Evolutionary conservation across 1,284 basidiomycete genomes (phyloP), one percentile per base, ranked within the genome.

Genomic region (Naganishia albida): DNA sequence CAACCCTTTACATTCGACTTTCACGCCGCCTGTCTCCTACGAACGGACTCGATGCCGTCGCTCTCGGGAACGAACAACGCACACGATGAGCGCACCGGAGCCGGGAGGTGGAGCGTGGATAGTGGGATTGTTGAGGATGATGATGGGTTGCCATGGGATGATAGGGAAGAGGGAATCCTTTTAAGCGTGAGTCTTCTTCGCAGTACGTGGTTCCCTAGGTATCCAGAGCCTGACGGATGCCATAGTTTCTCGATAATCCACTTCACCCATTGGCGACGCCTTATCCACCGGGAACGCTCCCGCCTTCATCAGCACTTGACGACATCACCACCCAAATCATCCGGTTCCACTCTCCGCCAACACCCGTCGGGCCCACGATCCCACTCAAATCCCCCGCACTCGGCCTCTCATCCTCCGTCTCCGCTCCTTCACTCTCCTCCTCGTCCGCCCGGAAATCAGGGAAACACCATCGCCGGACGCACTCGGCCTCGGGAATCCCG

Each of bases 221-320:
- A 30, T 38, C 10, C 13, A n/a, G 8, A 3, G 16, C n/a, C 20
- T 48, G 30, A 23, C 20, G 13, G 7, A 28, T 13, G 26, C 38
- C 42, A 10, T 63, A 75, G 75, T 76, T 75, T 64, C 70, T 77
- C 40, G 65, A 69, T 25, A 73, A 75, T 28, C 78, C 78, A 13
- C 72, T 71, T 15, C 70, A 67, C 42, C 77, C 76, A 0, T 55
- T 74, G 3, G 70, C 73, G 1, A 65, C 72, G 23, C 49, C 70
- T 7, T 79, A 72, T 60, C 73, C 78, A 4, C 78, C 78, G 0
- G 75, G 75, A 4, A 72, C 75, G 10, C 69, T 79, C 39, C 78
- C 78, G 7, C 74, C 75, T 0, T 67, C 74, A 0, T 56, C 71
- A 7, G 70, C 75, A 7, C 67, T 79, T 18, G 78, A 79, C 63